These are phyloP conservation scores for Rhinocladiella mackenziei DNA, from an alignment of 2,329 filamentous ascomycete species.

Conservation along the genomic window DNA sequence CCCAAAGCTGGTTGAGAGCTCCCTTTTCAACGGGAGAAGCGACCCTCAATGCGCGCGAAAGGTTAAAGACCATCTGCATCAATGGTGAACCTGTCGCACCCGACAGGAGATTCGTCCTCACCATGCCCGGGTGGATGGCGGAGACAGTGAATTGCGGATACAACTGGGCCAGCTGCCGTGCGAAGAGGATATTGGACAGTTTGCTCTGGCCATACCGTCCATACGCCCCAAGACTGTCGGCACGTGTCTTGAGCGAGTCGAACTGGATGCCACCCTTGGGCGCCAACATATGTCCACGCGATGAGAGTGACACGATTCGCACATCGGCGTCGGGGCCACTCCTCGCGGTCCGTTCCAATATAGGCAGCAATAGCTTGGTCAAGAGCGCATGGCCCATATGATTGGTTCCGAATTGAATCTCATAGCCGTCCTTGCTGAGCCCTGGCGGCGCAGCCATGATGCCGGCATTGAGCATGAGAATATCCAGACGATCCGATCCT, in stretches of 20 bases:
- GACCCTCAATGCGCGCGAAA: slow-evolving; percentile 3
- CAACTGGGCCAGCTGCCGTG: slow-evolving; percentile 39
- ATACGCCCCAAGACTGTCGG: slow-evolving; percentile 3
- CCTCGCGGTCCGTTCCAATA: no score
- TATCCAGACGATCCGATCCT: no score
- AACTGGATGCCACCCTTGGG: slow-evolving; percentile 26
- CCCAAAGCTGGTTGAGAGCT: slow-evolving; percentile 43
- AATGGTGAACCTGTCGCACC: background rate
- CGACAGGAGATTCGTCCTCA: slow-evolving; percentile 9
- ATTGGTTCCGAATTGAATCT: no score
- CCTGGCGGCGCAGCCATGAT: no score
- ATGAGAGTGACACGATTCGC: slow-evolving; percentile 30
- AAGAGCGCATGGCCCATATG: no score
- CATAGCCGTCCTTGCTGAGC: no score
- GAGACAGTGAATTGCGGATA: slow-evolving; percentile 47
- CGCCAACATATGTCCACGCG: slow-evolving; percentile 18
- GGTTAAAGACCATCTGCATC: no score
- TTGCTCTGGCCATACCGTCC: slow-evolving; percentile 49
- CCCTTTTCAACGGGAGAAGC: slow-evolving; percentile 33
- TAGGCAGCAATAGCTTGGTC: no score
- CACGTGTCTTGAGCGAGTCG: slow-evolving; percentile 20
- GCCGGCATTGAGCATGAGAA: no score
- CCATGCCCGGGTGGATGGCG: slow-evolving; percentile 43
- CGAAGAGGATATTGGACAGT: slow-evolving; percentile 49
- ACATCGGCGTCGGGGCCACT: no score